Conservation (phyloP, 306 rosid species). For the Quercus aquifolioides region DNA sequence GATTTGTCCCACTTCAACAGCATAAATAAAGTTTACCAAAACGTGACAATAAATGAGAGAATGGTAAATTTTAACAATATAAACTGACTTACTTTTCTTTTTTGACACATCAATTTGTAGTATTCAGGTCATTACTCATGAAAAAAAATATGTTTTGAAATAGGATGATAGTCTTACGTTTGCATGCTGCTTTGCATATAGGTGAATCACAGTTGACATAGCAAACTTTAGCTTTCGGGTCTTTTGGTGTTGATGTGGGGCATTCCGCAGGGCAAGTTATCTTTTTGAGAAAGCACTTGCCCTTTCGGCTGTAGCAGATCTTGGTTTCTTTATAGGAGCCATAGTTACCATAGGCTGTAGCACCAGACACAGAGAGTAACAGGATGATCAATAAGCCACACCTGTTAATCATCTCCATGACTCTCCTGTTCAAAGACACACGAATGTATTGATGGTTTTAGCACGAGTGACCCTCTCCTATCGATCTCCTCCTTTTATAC, state of each 20-base stretch:
- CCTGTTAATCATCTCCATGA: conserved; percentile 37
- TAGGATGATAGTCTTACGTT: conserved; percentile 12
- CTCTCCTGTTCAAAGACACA: conserved; percentile 6
- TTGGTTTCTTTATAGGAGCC: conserved; percentile 1
- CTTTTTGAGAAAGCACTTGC: conserved; percentile 51
- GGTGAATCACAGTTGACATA: conserved; percentile 38
- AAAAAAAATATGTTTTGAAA: background rate
- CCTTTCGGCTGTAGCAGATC: conserved; percentile 22
- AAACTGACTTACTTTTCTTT: too few relatives aligned
- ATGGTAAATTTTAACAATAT: too few relatives aligned
- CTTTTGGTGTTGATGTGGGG: conserved; percentile 37
- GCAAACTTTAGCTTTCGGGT: conserved; percentile 45
- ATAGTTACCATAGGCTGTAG: conserved; percentile 20
- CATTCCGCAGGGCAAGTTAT: conserved; percentile 54
- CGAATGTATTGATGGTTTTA: background rate
- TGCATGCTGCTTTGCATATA: conserved; percentile 32
- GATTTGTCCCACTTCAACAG: too few relatives aligned
- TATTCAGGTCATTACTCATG: too few relatives aligned
- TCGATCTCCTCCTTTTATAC: conserved; percentile 11
- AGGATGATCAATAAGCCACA: conserved; percentile 14
- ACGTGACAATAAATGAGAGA: too few relatives aligned
- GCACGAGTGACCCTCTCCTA: background rate
- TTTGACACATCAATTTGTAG: too few relatives aligned
- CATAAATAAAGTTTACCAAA: too few relatives aligned
- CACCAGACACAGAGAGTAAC: conserved; percentile 29